Conservation (phyloP, 1,139 yeast species). For the Kluyveromyces sp. region DNA sequence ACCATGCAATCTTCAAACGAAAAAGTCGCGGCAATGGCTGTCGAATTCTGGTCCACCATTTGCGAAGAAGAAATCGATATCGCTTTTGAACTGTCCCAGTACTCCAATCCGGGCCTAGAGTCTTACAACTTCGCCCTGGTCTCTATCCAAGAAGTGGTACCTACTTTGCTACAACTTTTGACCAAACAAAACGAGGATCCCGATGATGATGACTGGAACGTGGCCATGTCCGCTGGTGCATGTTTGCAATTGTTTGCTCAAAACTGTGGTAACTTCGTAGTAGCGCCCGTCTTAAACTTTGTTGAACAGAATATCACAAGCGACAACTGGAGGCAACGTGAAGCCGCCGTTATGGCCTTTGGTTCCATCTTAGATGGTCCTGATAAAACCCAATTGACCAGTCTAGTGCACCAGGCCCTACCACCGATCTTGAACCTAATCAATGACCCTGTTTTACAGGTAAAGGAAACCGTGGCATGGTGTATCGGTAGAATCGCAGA, state of each 20-base stretch:
- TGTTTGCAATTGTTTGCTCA: constrained; percentile 92
- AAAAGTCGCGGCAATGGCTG: constrained; percentile 95
- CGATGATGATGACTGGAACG: constrained; percentile 93
- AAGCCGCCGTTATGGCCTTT: constrained; percentile 98
- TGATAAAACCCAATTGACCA: constrained; percentile 59
- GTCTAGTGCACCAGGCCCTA: constrained; percentile 71
- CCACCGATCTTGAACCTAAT: constrained; percentile 69
- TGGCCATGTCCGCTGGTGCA: constrained; percentile 98
- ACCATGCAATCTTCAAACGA: constrained; percentile 79
- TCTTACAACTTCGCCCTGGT: constrained; percentile 71
- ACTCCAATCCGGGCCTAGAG: constrained; percentile 37
- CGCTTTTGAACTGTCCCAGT: constrained; percentile 58
- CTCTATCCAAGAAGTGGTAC: constrained; percentile 79
- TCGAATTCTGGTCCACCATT: constrained; percentile 96
- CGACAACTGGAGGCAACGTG: constrained; percentile 76
- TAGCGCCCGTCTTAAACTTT: constrained; percentile 74
- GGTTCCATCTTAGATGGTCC: constrained; percentile 97
- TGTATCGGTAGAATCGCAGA: constrained; percentile 96
- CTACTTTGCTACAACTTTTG: constrained; percentile 69
- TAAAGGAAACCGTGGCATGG: constrained; percentile 97
- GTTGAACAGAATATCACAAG: constrained; percentile 65
- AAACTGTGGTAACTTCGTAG: constrained; percentile 77
- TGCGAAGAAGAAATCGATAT: constrained; percentile 93
- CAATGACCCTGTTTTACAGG: constrained; percentile 69
- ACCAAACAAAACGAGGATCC: constrained; percentile 88